Base-by-base conservation (phyloP, 2,329 filamentous ascomycete genomes). In the Raffaelea arxii region DNA sequence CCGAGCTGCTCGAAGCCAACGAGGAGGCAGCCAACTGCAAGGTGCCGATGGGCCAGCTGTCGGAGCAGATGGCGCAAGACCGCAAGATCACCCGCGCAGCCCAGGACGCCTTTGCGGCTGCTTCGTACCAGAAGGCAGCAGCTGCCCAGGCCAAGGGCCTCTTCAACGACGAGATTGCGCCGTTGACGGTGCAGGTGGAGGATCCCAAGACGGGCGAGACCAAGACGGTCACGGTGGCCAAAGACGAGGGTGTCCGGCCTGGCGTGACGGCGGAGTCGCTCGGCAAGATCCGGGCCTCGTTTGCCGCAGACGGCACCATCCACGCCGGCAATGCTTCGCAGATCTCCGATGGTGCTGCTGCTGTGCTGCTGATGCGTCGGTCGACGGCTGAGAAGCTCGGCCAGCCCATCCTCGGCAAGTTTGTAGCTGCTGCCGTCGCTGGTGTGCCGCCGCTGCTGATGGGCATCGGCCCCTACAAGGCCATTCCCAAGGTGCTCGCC, bases 271-370 rank as follows among this genome's bases (percentile, higher is more conserved):
- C 77, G 53, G 88, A 97, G 69, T 86, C 82, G 1, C 80, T 97
- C n/a, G 74, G 71, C 67, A 96, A 96, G 78, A 94, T 97, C 65
- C 81, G 79, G 52, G 79, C 91, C 16, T 88, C 91, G 12, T 97
- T 97, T 61, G 80, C 87, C 54, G 89, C 94, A 68, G 84, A 92
- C 59, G 92, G 92, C 49, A 55, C 50, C 53, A 97, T 97, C 69
- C 91, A 97, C 73, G 92, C 88, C 48, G 92, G 92, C 58, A 98
- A 97, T 66, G 91, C 92, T 24, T 89, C 82, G 45, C 92, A 97
- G 69, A 89, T 98, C 63, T 92, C 87, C 25, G 89, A 98, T 68
- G 92, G 92, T 55, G 92, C 92, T 21, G 91, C 92, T 25, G 92
- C 92, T 41, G 91, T 97, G 6, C 77, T 97, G 40, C 75, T 98